phyloP scores from a whole-genome alignment of 179 eudicot species.

The Spinacia oleracea region DNA sequence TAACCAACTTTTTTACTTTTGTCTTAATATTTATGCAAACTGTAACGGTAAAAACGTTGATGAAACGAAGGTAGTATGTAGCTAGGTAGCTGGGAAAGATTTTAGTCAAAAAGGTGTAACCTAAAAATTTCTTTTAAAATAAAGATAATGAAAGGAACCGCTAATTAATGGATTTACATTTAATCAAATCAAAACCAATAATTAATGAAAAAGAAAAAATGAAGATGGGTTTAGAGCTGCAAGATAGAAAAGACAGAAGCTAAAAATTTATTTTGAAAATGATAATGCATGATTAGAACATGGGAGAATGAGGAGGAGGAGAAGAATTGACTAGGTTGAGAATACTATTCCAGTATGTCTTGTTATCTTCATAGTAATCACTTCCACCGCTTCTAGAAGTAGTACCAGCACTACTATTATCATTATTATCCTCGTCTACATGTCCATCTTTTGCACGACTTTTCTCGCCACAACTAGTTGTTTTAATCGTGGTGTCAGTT shows the following conservation, averaged over 20 bases:
- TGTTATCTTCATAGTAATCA: conserved; percentile 59
- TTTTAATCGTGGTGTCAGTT: not conserved
- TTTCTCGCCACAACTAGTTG: conserved; percentile 17
- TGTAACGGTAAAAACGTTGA: too few relatives aligned
- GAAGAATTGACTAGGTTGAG: conserved; percentile 84
- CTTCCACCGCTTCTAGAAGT: conserved; percentile 28
- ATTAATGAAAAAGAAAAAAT: not conserved
- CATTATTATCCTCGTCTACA: conserved; percentile 25
- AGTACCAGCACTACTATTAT: conserved; percentile 19
- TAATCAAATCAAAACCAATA: too few relatives aligned
- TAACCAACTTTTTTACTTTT: too few relatives aligned
- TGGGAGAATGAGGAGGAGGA: conserved; percentile 62
- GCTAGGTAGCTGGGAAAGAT: too few relatives aligned
- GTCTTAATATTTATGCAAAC: too few relatives aligned
- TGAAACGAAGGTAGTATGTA: too few relatives aligned
- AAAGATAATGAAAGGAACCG: conserved; percentile 14
- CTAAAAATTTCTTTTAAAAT: not conserved
- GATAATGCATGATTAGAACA: conserved; percentile 42
- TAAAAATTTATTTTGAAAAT: not conserved
- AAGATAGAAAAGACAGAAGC: conserved; percentile 1
- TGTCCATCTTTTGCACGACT: conserved; percentile 28
- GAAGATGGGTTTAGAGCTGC: not conserved
- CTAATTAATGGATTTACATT: not conserved
- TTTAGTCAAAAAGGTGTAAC: not conserved
- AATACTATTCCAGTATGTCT: conserved; percentile 89